These are phyloP conservation scores for Thielaviopsis punctulata DNA, from an alignment of 2,329 filamentous ascomycete genomes.

Conservation along the genomic window DNA sequence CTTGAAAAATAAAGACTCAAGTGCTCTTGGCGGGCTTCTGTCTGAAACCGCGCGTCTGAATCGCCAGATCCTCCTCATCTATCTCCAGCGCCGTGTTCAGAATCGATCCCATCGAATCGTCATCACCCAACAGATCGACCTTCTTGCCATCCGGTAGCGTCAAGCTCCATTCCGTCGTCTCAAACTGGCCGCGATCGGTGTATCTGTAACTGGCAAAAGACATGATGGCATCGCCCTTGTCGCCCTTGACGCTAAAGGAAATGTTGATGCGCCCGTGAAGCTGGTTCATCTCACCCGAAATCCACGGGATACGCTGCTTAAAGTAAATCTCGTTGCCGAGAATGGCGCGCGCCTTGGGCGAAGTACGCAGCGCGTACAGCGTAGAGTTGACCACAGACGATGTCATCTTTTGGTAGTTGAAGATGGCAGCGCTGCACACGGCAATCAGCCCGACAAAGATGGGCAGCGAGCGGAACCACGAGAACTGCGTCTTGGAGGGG, in stretches of 20 bases:
- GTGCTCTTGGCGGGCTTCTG: constrained; percentile 21
- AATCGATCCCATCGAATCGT: constrained; percentile 48
- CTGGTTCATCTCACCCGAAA: constrained; percentile 79
- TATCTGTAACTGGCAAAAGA: constrained; percentile 62
- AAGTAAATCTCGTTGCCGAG: constrained; percentile 84
- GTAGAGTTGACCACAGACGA: constrained; percentile 73
- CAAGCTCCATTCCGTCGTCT: constrained; percentile 82
- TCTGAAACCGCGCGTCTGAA: constrained; percentile 31
- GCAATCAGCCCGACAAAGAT: constrained; percentile 61
- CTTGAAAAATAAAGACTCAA: too few relatives aligned
- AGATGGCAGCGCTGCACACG: constrained; percentile 65
- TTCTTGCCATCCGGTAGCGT: constrained; percentile 41
- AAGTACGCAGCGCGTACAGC: constrained; percentile 80
- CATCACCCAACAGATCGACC: constrained; percentile 58
- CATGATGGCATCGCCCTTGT: constrained; percentile 52
- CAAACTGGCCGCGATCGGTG: constrained; percentile 45
- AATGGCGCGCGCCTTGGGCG: constrained; percentile 51
- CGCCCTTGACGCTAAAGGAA: constrained; percentile 70
- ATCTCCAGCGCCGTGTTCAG: constrained; percentile 22
- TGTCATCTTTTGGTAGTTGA: constrained; percentile 98
- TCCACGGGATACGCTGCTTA: constrained; percentile 63
- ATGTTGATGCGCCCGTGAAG: constrained; percentile 83
- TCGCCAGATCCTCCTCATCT: constrained; percentile 24
- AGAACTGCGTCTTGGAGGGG: constrained; percentile 28
- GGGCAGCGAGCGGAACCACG: constrained; percentile 59